Conservation (phyloP, 1,284 basidiomycete genomes). For the Ustilago cynodontis region DNA sequence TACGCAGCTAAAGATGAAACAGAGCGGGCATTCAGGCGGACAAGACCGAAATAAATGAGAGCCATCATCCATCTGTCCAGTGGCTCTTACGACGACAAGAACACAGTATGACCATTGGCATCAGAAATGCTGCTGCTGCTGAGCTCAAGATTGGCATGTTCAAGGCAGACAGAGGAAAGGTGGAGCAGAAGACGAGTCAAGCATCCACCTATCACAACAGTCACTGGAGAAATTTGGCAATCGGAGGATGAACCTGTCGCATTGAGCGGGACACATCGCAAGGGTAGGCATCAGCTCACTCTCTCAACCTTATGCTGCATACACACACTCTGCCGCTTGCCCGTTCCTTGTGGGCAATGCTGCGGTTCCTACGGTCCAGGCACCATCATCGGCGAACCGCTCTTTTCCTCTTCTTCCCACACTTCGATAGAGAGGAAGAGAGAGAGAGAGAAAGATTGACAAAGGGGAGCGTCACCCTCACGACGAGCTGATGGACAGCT, state of each 20-base stretch:
- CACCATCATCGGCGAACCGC: background rate
- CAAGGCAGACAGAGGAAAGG: too few relatives aligned
- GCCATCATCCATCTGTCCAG: too few relatives aligned
- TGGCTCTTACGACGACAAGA: too few relatives aligned
- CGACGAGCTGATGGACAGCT: too few relatives aligned
- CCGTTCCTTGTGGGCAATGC: background rate
- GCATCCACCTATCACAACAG: too few relatives aligned
- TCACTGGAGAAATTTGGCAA: background rate
- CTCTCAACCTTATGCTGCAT: background rate
- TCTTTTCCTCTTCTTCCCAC: background rate
- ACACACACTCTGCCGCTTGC: background rate
- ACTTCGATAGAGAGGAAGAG: background rate
- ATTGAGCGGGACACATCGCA: constrained; percentile 8
- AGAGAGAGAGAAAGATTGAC: too few relatives aligned
- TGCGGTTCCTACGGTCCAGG: background rate
- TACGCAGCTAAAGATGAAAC: background rate
- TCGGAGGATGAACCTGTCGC: constrained; percentile 28
- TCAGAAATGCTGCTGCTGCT: too few relatives aligned
- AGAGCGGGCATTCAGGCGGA: background rate
- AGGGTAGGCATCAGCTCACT: background rate
- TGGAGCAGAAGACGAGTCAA: too few relatives aligned
- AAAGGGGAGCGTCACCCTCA: too few relatives aligned
- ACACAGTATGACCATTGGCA: too few relatives aligned
- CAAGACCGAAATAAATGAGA: background rate
- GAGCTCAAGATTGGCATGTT: too few relatives aligned